Percentiles rank a stretch among this genome's conserved stretches.
These are phyloP conservation scores for Fimicolochytrium jonesii DNA, from an alignment of 192 early-diverging fungal genomes.

Conservation along the genomic window DNA sequence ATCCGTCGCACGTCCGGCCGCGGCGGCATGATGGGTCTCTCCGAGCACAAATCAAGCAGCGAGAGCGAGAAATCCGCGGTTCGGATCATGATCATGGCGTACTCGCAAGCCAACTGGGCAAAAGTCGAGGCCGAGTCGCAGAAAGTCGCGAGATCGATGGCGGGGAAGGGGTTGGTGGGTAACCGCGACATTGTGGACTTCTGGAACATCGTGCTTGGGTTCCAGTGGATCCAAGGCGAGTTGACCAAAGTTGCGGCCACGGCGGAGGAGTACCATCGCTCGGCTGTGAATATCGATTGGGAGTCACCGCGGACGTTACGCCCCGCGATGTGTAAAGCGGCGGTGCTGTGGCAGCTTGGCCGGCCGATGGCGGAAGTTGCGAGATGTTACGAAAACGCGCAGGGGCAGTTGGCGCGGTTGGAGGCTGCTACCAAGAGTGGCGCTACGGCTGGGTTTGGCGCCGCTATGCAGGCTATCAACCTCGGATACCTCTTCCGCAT, in stretches of 20 bases:
- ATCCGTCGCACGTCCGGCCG: no score
- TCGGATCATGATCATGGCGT: neutral
- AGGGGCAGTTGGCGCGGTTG: neutral
- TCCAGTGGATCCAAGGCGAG: neutral
- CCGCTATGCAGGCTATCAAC: neutral
- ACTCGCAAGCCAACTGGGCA: neutral
- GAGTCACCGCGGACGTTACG: slow-evolving; percentile 1
- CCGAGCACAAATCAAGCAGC: neutral
- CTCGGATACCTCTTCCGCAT: neutral
- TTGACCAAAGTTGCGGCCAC: neutral
- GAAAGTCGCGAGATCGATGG: neutral
- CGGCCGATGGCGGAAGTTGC: neutral
- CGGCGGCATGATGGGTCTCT: neutral
- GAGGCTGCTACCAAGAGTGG: neutral
- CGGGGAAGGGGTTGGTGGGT: neutral
- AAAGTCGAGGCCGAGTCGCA: neutral
- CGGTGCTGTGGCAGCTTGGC: neutral
- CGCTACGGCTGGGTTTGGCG: neutral
- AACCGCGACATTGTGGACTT: neutral
- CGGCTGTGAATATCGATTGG: neutral
- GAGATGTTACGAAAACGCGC: neutral
- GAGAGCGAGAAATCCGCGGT: neutral
- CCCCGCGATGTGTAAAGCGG: neutral
- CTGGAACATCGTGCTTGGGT: neutral
- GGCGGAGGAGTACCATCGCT: neutral